phyloP scores from a whole-genome alignment of 2,329 filamentous ascomycete species.

The Botrytis porri region DNA sequence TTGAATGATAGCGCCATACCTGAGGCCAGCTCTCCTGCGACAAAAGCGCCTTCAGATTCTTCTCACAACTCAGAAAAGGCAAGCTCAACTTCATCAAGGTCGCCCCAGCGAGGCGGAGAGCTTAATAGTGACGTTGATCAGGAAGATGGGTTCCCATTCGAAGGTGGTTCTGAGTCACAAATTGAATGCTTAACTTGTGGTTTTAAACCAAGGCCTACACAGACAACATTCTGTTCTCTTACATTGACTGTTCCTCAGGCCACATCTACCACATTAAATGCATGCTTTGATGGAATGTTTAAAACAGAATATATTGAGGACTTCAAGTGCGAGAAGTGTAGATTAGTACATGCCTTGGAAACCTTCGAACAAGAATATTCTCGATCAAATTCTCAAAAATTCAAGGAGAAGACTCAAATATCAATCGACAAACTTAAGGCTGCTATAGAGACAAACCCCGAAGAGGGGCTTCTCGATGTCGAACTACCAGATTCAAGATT shows the following conservation, averaged over 20 bases:
- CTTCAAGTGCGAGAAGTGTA: conserved; percentile 92
- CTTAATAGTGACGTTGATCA: conserved; percentile 31
- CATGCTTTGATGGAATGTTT: conserved; percentile 90
- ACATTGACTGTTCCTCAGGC: conserved; percentile 88
- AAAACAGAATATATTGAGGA: conserved; percentile 96
- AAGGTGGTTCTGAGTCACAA: conserved; percentile 90
- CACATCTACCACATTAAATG: conserved; percentile 74
- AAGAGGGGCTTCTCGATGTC: conserved; percentile 69
- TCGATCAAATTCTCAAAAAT: conserved; percentile 51
- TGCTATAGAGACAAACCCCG: conserved; percentile 78
- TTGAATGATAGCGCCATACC: conserved; percentile 13
- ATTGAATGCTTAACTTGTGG: conserved; percentile 88
- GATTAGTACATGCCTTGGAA: conserved; percentile 74
- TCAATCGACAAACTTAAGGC: conserved; percentile 64
- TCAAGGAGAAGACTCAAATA: conserved; percentile 50
- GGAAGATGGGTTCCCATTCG: conserved; percentile 82
- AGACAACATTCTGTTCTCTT: conserved; percentile 85
- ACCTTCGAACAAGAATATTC: conserved; percentile 57
- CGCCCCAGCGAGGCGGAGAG: conserved; percentile 6
- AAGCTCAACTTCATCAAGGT: conserved; percentile 7
- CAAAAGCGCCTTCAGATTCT: conserved; percentile 4
- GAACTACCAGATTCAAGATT: conserved; percentile 69
- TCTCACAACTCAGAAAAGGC: conserved; percentile 14
- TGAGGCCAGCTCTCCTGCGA: conserved; percentile 7
- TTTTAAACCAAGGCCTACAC: conserved; percentile 81